Evolutionary conservation across 768 basidiomycete genomes (phyloP), one percentile per base, ranked within the genome.

Genomic region (Agaricus sinodeliciosus): DNA sequence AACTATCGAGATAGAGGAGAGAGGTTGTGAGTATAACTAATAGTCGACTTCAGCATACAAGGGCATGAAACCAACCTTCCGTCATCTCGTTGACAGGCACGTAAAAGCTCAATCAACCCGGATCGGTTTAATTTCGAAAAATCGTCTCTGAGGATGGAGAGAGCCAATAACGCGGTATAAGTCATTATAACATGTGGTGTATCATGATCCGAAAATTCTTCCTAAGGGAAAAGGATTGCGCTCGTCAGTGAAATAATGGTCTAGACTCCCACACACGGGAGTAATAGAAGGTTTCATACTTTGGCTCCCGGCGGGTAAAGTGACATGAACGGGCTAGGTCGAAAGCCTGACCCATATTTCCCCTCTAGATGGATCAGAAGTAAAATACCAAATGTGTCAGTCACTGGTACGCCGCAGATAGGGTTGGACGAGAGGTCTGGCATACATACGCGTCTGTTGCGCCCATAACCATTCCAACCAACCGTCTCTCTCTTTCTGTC

Each of bases 401-500:
- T 31, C 47, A 46, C 35, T 19, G 22, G 31, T 47, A 37, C 51
- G 19, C 13, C 7, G 8, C 9, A 1, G 55, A 43, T 11, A 51
- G 13, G 3, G 42, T 36, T 9, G 28, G 28, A 1, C 3, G 8
- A n/a, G 11, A 19, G 25, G 39, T 26, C 22, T 19, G 34, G 13
- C 25, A 35, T 19, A 59, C 64, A 3, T 57, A 67, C 90, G 68
- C 40, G 76, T 79, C 59, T 96, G 90, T 64, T 94, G 85, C 18
- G 75, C 78, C 91, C 94, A 99, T 44, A 98, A 79, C 94, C 94
- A 97, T 50, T 81, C 73, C 43, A 70, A 71, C 86, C 88, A 95
- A 0, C 64, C 65, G 39, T 78, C 66, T n/a, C 79, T 78, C 58
- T 93, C 83, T 13, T 63, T 59, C 6, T 72, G 63, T 8, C 64